These are phyloP conservation scores for Schoenoplectus tabernaemontani DNA, from an alignment of 202 grass and related monocot genomes.

Conservation along the genomic window DNA sequence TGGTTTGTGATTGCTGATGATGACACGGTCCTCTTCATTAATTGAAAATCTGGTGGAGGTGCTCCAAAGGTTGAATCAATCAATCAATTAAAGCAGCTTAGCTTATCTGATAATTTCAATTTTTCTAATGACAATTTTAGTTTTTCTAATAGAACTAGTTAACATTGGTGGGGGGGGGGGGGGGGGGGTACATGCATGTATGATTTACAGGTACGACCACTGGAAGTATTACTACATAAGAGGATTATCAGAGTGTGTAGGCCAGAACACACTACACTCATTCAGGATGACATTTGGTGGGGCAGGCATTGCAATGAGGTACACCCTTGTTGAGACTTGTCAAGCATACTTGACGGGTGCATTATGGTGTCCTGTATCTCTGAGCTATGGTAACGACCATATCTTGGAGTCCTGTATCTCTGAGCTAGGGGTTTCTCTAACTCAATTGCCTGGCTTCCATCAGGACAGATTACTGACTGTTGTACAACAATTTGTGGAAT, in stretches of 20 bases:
- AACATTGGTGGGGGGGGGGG: too few species aligned
- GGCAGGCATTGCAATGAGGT: slow-evolving; percentile 67
- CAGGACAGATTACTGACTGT: slow-evolving; percentile 28
- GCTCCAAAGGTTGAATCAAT: slow-evolving; percentile 34
- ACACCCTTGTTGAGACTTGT: slow-evolving; percentile 55
- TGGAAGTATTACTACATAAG: slow-evolving; percentile 75
- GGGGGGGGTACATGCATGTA: too few species aligned
- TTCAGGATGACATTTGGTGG: slow-evolving; percentile 81
- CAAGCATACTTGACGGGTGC: slow-evolving; percentile 52
- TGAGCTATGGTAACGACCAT: slow-evolving; percentile 69
- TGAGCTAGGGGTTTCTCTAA: slow-evolving; percentile 70
- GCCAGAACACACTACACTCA: slow-evolving; percentile 57
- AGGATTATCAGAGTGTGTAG: slow-evolving; percentile 69
- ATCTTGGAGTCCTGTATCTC: slow-evolving; percentile 64
- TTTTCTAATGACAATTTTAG: too few species aligned
- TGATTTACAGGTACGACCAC: slow-evolving; percentile 45
- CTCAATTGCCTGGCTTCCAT: slow-evolving; percentile 68
- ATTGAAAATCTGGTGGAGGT: slow-evolving; percentile 67
- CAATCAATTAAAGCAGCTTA: not conserved
- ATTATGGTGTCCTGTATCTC: slow-evolving; percentile 53
- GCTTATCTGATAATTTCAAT: not conserved
- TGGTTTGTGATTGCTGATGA: slow-evolving; percentile 97
- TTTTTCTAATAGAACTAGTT: too few species aligned
- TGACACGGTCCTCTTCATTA: slow-evolving; percentile 86
- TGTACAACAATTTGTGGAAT: too few species aligned